A percentile compares a stretch with the other conserved stretches of the same genome.
Conservation (phyloP, 176 grass and related monocot genomes). For the Typha latifolia region DNA sequence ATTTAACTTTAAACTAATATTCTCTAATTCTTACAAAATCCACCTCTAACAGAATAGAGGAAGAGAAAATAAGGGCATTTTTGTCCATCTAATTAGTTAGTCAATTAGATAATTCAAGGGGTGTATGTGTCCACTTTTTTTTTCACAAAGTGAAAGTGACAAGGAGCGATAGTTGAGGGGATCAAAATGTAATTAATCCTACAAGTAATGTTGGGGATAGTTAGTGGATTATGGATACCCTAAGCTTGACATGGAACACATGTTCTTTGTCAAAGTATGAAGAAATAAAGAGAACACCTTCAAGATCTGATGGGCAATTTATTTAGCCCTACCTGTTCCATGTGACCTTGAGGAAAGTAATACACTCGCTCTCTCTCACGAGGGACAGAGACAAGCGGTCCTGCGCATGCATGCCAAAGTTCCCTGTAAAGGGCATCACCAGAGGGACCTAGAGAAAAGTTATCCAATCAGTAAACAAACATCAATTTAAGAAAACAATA, state of each 20-base stretch:
- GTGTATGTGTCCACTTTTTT: no score
- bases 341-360: conserved; percentile 96
- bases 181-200: no score
- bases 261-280: neutral
- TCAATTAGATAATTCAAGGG: no score
- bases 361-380: conserved; percentile 62
- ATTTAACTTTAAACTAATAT: no score
- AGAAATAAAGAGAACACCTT: neutral
- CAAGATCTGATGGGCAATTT: neutral
- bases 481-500: neutral
- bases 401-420: conserved; percentile 90
- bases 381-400: conserved; percentile 69
- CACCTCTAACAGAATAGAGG: no score
- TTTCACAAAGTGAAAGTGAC: no score
- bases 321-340: conserved; percentile 67
- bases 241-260: neutral
- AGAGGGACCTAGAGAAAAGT: conserved; percentile 21
- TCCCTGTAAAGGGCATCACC: conserved; percentile 48
- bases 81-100: no score
- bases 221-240: neutral
- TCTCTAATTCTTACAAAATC: no score
- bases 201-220: neutral
- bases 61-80: no score
- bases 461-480: neutral
- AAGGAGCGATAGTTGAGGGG: no score